phyloP scores from a whole-genome alignment of 2,329 filamentous ascomycete genomes.

The Pseudocercospora fuligena region DNA sequence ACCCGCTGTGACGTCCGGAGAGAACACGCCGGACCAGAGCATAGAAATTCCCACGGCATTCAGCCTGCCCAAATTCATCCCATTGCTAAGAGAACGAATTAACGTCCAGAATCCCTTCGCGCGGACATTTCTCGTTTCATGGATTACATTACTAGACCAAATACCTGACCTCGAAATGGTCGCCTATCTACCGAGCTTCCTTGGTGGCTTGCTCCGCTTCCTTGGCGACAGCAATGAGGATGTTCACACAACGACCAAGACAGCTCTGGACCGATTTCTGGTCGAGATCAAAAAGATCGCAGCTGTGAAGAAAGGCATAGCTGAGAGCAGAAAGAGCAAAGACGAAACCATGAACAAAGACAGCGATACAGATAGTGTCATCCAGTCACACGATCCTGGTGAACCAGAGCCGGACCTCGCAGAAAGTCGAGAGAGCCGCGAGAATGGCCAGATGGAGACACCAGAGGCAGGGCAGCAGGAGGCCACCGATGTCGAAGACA shows the following conservation, averaged over 20 bases:
- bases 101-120: constrained; percentile 95
- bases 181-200: constrained; percentile 86
- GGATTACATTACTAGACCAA: constrained; percentile 92
- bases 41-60: constrained; percentile 80
- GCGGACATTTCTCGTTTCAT: constrained; percentile 90
- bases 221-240: constrained; percentile 89
- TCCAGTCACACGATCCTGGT: constrained; percentile 15
- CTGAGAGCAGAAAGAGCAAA: constrained; percentile 75
- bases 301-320: constrained; percentile 86
- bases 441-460: constrained; percentile 26
- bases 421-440: constrained; percentile 28
- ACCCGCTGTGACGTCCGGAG: constrained; percentile 51
- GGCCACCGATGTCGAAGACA: constrained; percentile 47
- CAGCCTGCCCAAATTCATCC: constrained; percentile 87
- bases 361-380: constrained; percentile 32
- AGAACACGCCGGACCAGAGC: constrained; percentile 40
- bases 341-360: constrained; percentile 48
- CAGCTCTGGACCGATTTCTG: constrained; percentile 85
- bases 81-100: constrained; percentile 90
- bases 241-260: constrained; percentile 92
- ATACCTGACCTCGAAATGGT: constrained; percentile 97
- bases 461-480: constrained; percentile 14
- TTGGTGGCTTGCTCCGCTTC: constrained; percentile 87
- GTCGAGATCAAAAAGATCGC: constrained; percentile 94
- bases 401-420: constrained; percentile 27